A percentile compares a stretch with the other conserved stretches of the same genome.
Conservation (phyloP, 805 yeast species). For the Yamadazyma scolyti region DNA sequence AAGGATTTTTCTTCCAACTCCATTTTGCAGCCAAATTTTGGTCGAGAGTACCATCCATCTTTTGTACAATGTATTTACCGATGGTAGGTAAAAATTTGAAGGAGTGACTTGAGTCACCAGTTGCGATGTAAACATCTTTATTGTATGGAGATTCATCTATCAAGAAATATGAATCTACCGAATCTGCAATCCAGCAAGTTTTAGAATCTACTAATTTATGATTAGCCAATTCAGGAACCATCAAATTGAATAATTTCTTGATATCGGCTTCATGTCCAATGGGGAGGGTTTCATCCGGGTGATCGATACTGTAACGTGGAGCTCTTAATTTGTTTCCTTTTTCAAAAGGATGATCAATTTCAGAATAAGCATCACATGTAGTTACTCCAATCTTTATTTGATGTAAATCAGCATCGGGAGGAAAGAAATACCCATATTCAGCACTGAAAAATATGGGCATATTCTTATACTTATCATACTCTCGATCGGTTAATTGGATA, state of each 20-base stretch:
- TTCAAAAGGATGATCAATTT: constrained; percentile 12
- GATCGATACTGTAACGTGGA: constrained; percentile 10
- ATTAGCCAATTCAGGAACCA: constrained; percentile 12
- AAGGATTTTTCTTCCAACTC: constrained; percentile 12
- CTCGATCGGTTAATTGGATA: constrained; percentile 28
- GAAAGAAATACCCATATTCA: constrained; percentile 43
- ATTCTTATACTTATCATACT: constrained; percentile 29
- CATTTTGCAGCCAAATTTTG: constrained; percentile 17
- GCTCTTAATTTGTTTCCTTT: constrained; percentile 10
- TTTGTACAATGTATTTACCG: constrained; percentile 38
- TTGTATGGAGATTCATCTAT: constrained; percentile 35
- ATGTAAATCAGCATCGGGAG: constrained; percentile 35
- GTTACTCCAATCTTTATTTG: constrained; percentile 27
- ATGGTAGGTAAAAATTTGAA: constrained; percentile 45
- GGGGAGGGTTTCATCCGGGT: constrained; percentile 12
- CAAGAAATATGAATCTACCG: constrained; percentile 37
- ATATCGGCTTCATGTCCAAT: constrained; percentile 10
- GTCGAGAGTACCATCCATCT: constrained; percentile 24
- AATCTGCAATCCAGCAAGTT: constrained; percentile 25
- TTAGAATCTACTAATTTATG: constrained; percentile 11
- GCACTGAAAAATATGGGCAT: constrained; percentile 44
- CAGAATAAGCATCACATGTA: constrained; percentile 13
- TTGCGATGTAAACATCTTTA: constrained; percentile 33
- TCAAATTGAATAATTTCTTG: constrained; percentile 7
- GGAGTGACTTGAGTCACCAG: constrained; percentile 49